These are phyloP conservation scores for Blumeria graminis DNA, from an alignment of 2,329 filamentous ascomycete genomes.

Conservation along the genomic window DNA sequence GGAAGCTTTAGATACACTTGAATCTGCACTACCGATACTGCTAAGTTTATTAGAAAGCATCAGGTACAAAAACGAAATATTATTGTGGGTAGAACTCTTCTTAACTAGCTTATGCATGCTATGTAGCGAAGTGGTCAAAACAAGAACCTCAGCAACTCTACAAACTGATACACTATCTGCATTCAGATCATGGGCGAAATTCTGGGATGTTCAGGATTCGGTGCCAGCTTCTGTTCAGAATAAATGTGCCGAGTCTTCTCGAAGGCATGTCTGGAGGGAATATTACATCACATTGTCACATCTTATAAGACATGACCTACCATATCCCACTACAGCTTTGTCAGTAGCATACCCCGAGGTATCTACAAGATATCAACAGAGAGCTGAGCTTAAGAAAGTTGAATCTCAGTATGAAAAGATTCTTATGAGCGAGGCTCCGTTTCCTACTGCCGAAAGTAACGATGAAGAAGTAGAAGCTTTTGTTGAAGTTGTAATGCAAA, in stretches of 20 bases:
- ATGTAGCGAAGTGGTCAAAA: conserved; percentile 32
- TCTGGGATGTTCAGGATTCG: conserved; percentile 29
- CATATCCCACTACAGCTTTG: conserved; percentile 27
- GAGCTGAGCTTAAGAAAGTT: conserved; percentile 53
- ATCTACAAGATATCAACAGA: conserved; percentile 37
- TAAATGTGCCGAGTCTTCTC: conserved; percentile 32
- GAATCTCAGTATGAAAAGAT: conserved; percentile 60
- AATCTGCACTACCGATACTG: conserved; percentile 39
- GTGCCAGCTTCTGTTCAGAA: conserved; percentile 28
- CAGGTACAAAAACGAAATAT: conserved; percentile 36
- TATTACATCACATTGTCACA: conserved; percentile 62
- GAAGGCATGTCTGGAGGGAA: conserved; percentile 55
- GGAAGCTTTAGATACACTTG: conserved; percentile 42
- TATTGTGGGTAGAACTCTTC: conserved; percentile 57
- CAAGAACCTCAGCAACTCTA: conserved; percentile 24
- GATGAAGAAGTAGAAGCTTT: conserved; percentile 65
- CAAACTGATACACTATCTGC: conserved; percentile 29
- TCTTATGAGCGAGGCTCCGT: conserved; percentile 53
- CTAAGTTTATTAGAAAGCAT: conserved; percentile 25
- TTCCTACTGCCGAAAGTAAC: conserved; percentile 60
- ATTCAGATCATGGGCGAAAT: conserved; percentile 44
- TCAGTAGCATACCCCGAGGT: conserved; percentile 21
- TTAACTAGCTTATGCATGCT: conserved; percentile 53
- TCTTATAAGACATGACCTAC: conserved; percentile 42
- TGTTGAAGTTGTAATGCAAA: conserved; percentile 53